phyloP scores from a whole-genome alignment of 495 filamentous ascomycete species.

The Podospora australis region DNA sequence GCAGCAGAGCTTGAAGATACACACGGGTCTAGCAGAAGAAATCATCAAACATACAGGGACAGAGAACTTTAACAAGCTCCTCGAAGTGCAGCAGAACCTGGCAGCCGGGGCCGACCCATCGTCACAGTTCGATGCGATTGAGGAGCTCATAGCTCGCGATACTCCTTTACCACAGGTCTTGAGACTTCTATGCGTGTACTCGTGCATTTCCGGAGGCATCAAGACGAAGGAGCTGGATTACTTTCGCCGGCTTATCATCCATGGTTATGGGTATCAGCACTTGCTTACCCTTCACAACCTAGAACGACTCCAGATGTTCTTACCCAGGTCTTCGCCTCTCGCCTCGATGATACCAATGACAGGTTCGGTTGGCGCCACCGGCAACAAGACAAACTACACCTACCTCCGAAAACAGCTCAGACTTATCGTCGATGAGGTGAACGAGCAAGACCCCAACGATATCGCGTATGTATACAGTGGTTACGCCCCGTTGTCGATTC shows the following conservation, averaged over 20 bases:
- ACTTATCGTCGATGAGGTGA: slow-evolving; percentile 92
- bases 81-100: slow-evolving; percentile 94
- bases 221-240: slow-evolving; percentile 79
- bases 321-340: slow-evolving; percentile 62
- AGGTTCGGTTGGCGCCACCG: slow-evolving; percentile 45
- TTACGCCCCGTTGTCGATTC: slow-evolving; percentile 88
- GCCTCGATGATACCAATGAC: slow-evolving; percentile 64
- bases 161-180: slow-evolving; percentile 72
- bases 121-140: slow-evolving; percentile 81
- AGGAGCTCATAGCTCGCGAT: slow-evolving; percentile 86
- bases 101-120: slow-evolving; percentile 85
- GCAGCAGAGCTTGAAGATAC: slow-evolving; percentile 82
- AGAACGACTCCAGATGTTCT: slow-evolving; percentile 81
- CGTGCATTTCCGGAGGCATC: slow-evolving; percentile 80
- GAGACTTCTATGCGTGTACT: slow-evolving; percentile 83
- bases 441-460: slow-evolving; percentile 93
- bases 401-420: slow-evolving; percentile 77
- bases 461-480: slow-evolving; percentile 97
- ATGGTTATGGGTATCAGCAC: slow-evolving; percentile 93
- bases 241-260: slow-evolving; percentile 80
- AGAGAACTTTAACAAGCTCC: slow-evolving; percentile 76
- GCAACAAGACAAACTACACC: slow-evolving; percentile 81
- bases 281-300: slow-evolving; percentile 81
- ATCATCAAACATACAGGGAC: slow-evolving; percentile 85
- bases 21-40: slow-evolving; percentile 88